A percentile compares a stretch with the other conserved stretches of the same genome.
phyloP scores from a whole-genome alignment of 1,284 basidiomycete species.

The Abortiporus biennis region DNA sequence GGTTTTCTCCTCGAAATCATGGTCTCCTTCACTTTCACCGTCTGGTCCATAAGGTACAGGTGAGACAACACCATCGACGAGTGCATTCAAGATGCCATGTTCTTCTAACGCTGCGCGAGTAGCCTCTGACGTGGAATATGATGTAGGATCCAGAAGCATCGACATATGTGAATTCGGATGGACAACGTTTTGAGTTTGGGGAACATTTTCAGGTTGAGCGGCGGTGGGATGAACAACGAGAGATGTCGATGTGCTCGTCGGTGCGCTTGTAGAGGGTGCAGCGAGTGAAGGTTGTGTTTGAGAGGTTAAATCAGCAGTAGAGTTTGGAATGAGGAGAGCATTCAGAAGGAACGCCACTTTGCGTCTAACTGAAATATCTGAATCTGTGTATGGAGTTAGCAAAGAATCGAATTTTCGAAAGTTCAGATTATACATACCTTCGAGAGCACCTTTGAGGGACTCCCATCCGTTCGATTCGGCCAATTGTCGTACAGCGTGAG shows the following conservation, averaged over 20 bases:
- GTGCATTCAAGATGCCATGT: conserved; percentile 35
- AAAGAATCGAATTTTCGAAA: conserved; percentile 3
- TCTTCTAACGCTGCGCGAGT: conserved; percentile 44
- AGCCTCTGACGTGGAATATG: conserved; percentile 41
- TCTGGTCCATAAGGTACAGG: conserved; percentile 63
- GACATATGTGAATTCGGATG: conserved; percentile 66
- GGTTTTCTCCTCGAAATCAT: conserved; percentile 80
- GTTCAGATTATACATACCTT: conserved; percentile 36
- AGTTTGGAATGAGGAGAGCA: conserved; percentile 71
- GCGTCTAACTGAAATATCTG: conserved; percentile 71
- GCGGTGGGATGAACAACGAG: conserved; percentile 39
- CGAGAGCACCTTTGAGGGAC: conserved; percentile 53
- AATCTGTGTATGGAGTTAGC: conserved; percentile 40
- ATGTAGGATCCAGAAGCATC: conserved; percentile 44
- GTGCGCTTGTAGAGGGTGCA: conserved; percentile 7
- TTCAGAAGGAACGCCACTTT: conserved; percentile 86
- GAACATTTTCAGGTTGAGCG: conserved; percentile 45
- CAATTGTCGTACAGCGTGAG: conserved; percentile 59
- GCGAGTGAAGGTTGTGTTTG: conserved; percentile 13
- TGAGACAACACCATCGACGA: conserved; percentile 38
- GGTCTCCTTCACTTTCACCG: conserved; percentile 65
- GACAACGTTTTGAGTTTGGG: conserved; percentile 26
- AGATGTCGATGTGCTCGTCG: conserved; percentile 9
- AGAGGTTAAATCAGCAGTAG: conserved; percentile 18
- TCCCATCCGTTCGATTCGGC: conserved; percentile 62